Base-by-base conservation (phyloP, 805 yeast species). In the Komagataella ulmi region DNA sequence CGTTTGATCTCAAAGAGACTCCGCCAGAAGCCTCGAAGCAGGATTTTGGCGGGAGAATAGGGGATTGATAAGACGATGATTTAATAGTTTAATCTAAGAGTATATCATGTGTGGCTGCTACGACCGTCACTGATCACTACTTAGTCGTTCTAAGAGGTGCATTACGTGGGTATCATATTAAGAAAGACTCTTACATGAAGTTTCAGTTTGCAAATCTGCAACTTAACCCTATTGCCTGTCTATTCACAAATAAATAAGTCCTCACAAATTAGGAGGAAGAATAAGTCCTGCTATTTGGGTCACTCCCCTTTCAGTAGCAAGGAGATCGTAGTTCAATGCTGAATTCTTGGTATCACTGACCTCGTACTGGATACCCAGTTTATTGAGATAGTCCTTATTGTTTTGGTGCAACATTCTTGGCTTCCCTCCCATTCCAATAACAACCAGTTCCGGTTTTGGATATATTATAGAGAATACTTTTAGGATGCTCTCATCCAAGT, bases 371-470 rank as follows among this genome's bases (percentile, higher is more conserved):
- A 85, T 77, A 0, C 95, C 95, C 53, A 83, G 64, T 5, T 69
- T 63, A 23, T 74, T 72, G 53, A 87, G 71, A 54, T 61, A 65
- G 45, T 66, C 63, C 49, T 76, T 68, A 49, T 83, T 81, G 7
- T 62, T 56, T n/a, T 79, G 81, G 43, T 81, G 75, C 56, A 87
- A 67, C 63, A 85, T 72, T 48, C 93, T 71, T 2, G 85, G 74
- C 54, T 75, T 71, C 53, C 70, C 69, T 0, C 95, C 95, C 21
- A 85, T 66, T 1, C 95, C 95, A 17, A 86, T 65, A 6, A 85
- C 81, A 49, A 85, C 58, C 47, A 87, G 69, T 59, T 87, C 95
- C 0, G 95, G 95, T 59, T 81, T 80, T 3, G 95, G 95, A 61
- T 81, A 79, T 1, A 83, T 63, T 6, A 80, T 66, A 17, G 71